These are phyloP conservation scores for Chloris gayana DNA, from an alignment of 176 grass and related monocot genomes.

Conservation along the genomic window DNA sequence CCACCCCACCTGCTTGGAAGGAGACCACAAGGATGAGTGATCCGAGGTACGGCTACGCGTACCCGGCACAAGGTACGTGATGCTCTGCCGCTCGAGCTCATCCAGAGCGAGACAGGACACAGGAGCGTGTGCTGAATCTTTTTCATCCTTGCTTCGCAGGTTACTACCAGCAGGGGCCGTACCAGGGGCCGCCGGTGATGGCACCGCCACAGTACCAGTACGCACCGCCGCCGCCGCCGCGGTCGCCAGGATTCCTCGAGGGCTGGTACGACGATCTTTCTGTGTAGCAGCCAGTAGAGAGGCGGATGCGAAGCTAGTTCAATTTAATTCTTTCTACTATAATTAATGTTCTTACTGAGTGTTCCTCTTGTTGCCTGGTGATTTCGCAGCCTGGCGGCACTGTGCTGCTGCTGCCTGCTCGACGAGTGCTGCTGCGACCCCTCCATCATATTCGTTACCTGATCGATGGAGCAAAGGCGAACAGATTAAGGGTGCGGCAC, in stretches of 20 bases:
- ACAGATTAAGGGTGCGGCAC: no score
- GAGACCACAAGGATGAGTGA: not conserved
- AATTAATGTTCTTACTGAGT: not conserved
- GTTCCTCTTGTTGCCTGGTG: not conserved
- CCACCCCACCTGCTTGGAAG: not conserved
- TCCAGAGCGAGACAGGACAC: no score
- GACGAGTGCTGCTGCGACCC: constrained; percentile 52
- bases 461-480: not conserved
- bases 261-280: constrained; percentile 54
- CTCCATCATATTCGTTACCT: constrained; percentile 32
- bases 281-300: not conserved
- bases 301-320: no score
- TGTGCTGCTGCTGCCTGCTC: constrained; percentile 44
- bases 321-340: no score
- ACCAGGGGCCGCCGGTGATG: constrained; percentile 70
- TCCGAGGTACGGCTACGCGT: constrained; percentile 57
- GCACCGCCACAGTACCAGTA: constrained; percentile 68
- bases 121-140: not conserved
- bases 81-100: not conserved
- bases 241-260: constrained; percentile 54
- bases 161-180: constrained; percentile 47
- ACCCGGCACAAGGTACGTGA: constrained; percentile 60
- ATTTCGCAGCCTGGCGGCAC: constrained; percentile 29
- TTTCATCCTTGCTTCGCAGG: not conserved
- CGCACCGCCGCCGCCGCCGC: constrained; percentile 31